These are phyloP conservation scores for Sporothrix euskadiensis DNA, from an alignment of 2,329 filamentous ascomycete genomes.

Conservation along the genomic window DNA sequence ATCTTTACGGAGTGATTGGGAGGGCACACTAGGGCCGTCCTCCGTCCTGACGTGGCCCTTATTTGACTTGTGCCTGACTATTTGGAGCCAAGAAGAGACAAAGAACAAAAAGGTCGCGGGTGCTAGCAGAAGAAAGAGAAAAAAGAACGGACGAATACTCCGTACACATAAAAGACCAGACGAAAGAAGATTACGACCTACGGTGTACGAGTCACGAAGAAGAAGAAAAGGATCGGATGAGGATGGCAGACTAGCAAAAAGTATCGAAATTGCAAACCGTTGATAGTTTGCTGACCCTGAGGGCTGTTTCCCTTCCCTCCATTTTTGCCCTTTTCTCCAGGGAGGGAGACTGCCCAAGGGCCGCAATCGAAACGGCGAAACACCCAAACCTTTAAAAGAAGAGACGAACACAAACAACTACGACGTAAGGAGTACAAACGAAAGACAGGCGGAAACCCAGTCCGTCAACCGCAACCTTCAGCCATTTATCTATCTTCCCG, in stretches of 20 bases:
- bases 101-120: neutral
- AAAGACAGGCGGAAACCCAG: neutral
- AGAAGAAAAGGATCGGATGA: neutral
- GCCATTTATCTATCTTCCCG: neutral
- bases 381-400: neutral
- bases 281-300: slow-evolving; percentile 9
- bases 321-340: neutral
- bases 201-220: neutral
- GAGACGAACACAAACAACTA: slow-evolving; percentile 1
- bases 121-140: neutral
- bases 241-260: neutral
- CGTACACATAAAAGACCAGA: neutral
- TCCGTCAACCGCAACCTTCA: neutral
- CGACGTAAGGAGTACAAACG: neutral
- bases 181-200: slow-evolving; percentile 5
- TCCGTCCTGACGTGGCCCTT: slow-evolving; percentile 10
- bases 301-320: neutral
- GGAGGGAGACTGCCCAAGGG: neutral
- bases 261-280: slow-evolving; percentile 5
- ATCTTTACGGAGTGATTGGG: slow-evolving; percentile 15
- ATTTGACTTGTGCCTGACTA: slow-evolving; percentile 21
- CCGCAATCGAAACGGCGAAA: neutral
- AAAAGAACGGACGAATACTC: neutral
- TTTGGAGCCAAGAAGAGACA: slow-evolving; percentile 4
- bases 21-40: neutral